Percentiles rank a stretch among this genome's conserved stretches.
These are phyloP conservation scores for Populus hybrid DNA, from an alignment of 441 rosid genomes.

Conservation along the genomic window DNA sequence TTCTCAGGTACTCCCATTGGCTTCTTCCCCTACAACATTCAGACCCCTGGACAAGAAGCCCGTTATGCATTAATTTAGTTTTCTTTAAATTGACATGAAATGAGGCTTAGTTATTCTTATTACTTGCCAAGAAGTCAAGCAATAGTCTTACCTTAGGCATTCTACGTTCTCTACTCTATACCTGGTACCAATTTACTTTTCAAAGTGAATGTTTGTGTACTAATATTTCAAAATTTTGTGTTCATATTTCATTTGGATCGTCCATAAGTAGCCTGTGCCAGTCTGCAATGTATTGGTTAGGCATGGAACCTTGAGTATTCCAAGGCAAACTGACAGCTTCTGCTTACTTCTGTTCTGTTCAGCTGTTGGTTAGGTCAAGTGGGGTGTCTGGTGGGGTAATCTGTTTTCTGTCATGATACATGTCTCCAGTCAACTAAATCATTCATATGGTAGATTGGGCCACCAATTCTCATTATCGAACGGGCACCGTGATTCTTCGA, in stretches of 20 bases:
- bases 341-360: slow-evolving; percentile 25
- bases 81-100: slow-evolving; percentile 14
- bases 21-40: slow-evolving; percentile 56
- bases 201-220: slow-evolving; percentile 16
- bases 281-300: slow-evolving; percentile 7
- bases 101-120: slow-evolving; percentile 18
- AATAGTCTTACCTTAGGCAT: no score
- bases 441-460: background rate
- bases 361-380: slow-evolving; percentile 12
- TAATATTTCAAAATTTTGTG: slow-evolving; percentile 1
- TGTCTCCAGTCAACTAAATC: slow-evolving; percentile 8
- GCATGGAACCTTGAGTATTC: slow-evolving; percentile 20
- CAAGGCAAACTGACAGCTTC: slow-evolving; percentile 26
- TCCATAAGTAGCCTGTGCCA: slow-evolving; percentile 7
- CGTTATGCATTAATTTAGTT: slow-evolving; percentile 21
- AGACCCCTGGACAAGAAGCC: slow-evolving; percentile 41
- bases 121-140: background rate
- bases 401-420: slow-evolving; percentile 5
- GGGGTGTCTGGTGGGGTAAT: slow-evolving; percentile 27
- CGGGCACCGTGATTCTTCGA: background rate
- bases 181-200: background rate
- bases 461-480: background rate
- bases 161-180: no score
- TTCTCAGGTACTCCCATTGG: slow-evolving; percentile 69
- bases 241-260: background rate